phyloP scores from a whole-genome alignment of 306 rosid species.

The Hylodesmum podocarpum region DNA sequence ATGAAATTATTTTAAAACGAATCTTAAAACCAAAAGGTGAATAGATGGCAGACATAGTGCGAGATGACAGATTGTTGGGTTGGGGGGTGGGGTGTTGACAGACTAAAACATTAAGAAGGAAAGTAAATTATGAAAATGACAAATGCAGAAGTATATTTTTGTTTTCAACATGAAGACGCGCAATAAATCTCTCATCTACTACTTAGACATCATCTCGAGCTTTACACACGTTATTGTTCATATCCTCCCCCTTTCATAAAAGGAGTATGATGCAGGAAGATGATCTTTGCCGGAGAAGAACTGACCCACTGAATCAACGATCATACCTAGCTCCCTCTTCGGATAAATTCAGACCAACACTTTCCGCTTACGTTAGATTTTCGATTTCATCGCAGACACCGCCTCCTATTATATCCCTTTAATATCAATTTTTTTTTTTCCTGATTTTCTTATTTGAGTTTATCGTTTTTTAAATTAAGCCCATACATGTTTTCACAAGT shows the following conservation, averaged over 20 bases:
- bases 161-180: not conserved
- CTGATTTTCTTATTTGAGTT: not conserved
- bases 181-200: conserved; percentile 14
- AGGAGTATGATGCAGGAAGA: conserved; percentile 45
- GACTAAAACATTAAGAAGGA: not conserved
- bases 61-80: not conserved
- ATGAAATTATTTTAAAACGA: too few species aligned
- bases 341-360: not conserved
- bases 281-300: conserved; percentile 82
- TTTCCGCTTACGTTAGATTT: not conserved
- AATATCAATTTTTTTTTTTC: not conserved
- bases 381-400: not conserved
- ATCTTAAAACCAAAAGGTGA: too few species aligned
- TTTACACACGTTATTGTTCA: conserved; percentile 25
- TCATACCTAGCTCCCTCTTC: conserved; percentile 43
- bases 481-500: too few species aligned
- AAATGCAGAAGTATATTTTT: not conserved
- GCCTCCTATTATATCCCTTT: not conserved
- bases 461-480: too few species aligned
- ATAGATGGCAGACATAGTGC: not conserved
- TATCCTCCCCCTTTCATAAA: not conserved
- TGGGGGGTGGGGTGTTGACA: not conserved
- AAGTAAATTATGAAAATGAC: not conserved
- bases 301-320: conserved; percentile 58
- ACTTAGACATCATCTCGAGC: conserved; percentile 3